phyloP scores from a whole-genome alignment of 805 yeast species.

The Wickerhamiella azyma region DNA sequence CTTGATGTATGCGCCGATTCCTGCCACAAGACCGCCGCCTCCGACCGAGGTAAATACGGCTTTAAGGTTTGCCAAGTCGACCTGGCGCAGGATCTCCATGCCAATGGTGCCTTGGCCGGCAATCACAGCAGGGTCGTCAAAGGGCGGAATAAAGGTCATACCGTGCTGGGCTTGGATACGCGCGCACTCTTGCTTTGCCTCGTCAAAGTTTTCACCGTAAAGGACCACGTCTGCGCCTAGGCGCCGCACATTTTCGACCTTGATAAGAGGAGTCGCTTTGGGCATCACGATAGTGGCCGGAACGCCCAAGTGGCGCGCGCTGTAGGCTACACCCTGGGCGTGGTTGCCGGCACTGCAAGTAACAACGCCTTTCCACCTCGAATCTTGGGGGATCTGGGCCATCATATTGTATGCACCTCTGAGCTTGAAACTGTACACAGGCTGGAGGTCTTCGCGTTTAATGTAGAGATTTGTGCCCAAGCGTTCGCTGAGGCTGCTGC shows the following conservation, averaged over 20 bases:
- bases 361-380: constrained; percentile 72
- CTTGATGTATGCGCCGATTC: constrained; percentile 78
- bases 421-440: constrained; percentile 89
- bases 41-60: constrained; percentile 93
- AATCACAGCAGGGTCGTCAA: constrained; percentile 93
- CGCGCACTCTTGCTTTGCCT: constrained; percentile 84
- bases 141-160: constrained; percentile 89
- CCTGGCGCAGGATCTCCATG: constrained; percentile 79
- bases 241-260: constrained; percentile 79
- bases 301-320: constrained; percentile 71
- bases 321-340: constrained; percentile 96
- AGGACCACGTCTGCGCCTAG: constrained; percentile 90
- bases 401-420: constrained; percentile 98
- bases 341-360: constrained; percentile 99
- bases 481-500: constrained; percentile 58
- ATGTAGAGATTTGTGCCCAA: constrained; percentile 62
- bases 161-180: constrained; percentile 57
- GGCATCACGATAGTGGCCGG: constrained; percentile 99
- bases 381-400: constrained; percentile 52
- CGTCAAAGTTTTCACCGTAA: constrained; percentile 86
- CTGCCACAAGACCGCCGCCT: constrained; percentile 93
- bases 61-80: constrained; percentile 56
- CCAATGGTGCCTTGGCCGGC: constrained; percentile 99
- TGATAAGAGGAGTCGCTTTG: constrained; percentile 87
- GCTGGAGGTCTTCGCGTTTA: constrained; percentile 85